Percentiles rank a stretch among this genome's conserved stretches.
phyloP scores from a whole-genome alignment of 2,329 filamentous ascomycete species.

The Cladosporium sp. region DNA sequence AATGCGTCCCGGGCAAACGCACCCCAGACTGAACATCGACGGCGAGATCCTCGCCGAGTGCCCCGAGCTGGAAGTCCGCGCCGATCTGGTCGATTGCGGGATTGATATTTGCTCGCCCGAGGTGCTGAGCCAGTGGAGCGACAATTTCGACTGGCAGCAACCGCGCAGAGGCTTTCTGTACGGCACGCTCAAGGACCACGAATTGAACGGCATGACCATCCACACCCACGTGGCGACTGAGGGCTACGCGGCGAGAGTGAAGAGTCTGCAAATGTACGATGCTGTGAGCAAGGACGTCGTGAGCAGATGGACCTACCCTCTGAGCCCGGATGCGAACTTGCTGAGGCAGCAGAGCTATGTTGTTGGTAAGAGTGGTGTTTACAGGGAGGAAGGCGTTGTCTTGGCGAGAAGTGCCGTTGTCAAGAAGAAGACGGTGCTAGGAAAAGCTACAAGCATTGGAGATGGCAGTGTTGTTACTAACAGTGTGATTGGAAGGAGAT shows the following conservation, averaged over 20 bases:
- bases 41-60: conserved; percentile 70
- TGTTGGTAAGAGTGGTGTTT: conserved; percentile 64
- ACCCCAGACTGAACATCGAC: conserved; percentile 65
- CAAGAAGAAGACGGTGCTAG: conserved; percentile 67
- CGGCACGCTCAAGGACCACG: conserved; percentile 92
- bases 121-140: conserved; percentile 89
- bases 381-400: conserved; percentile 73
- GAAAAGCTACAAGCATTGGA: conserved; percentile 70
- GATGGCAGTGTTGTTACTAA: conserved; percentile 65
- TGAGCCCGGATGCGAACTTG: conserved; percentile 86
- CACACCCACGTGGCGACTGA: conserved; percentile 81
- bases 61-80: conserved; percentile 74
- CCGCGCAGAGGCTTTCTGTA: conserved; percentile 85
- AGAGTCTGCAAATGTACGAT: conserved; percentile 85
- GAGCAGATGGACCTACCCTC: conserved; percentile 79
- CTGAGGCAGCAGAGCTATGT: conserved; percentile 73
- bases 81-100: conserved; percentile 86
- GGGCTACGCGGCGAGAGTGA: conserved; percentile 81
- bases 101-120: conserved; percentile 98
- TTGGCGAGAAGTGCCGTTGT: conserved; percentile 69
- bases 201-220: conserved; percentile 95
- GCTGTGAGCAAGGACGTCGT: conserved; percentile 84
- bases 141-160: conserved; percentile 95
- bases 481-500: conserved; percentile 78
- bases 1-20: conserved; percentile 64